These are phyloP conservation scores for Pseudogymnoascus sp. DNA, from an alignment of 2,329 filamentous ascomycete species.

Conservation along the genomic window DNA sequence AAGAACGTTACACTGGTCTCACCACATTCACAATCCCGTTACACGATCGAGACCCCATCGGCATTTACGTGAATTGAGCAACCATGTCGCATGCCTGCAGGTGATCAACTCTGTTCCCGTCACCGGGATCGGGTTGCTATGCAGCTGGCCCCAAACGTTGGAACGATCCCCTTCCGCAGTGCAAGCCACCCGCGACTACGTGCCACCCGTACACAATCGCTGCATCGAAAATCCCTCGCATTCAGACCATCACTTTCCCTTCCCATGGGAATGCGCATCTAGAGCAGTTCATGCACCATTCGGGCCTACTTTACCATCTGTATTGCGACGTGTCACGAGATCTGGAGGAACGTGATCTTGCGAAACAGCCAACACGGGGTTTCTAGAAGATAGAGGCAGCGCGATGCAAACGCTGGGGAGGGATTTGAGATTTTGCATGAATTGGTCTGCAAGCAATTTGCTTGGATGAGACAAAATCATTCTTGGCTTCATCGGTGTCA, in stretches of 20 bases:
- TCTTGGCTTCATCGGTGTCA: not conserved
- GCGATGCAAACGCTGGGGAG: not conserved
- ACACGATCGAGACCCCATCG: not conserved
- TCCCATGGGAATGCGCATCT: not conserved
- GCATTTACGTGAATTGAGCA: not conserved
- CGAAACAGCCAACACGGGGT: not conserved
- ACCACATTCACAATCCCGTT: not conserved
- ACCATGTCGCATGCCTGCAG: not conserved
- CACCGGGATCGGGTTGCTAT: not conserved
- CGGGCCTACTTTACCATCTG: not conserved
- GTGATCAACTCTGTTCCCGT: not conserved
- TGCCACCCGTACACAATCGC: not conserved
- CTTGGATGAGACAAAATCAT: not conserved
- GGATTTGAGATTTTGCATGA: not conserved
- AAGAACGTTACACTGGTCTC: not conserved
- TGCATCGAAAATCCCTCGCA: not conserved
- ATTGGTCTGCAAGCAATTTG: not conserved
- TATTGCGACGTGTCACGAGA: constrained; percentile 1
- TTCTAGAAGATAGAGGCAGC: not conserved
- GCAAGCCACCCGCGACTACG: not conserved
- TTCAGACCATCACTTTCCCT: not conserved
- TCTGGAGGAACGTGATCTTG: constrained; percentile 1
- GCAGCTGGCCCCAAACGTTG: not conserved
- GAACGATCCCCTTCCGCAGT: not conserved
- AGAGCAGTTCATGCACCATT: not conserved